Conservation (phyloP, 2,329 filamentous ascomycete genomes). For the Biscogniauxia mediterranea region DNA sequence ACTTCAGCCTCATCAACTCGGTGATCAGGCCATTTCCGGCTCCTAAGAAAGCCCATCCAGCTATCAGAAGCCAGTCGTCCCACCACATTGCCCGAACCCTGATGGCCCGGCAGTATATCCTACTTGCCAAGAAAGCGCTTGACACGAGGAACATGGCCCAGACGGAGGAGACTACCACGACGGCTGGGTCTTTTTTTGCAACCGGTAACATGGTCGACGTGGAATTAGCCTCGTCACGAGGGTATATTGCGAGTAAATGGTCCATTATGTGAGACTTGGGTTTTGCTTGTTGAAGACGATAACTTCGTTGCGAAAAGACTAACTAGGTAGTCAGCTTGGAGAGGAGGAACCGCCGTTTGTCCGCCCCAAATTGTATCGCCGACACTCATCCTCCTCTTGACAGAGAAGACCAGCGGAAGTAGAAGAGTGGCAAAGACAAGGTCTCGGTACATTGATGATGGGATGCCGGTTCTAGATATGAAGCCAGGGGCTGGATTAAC, state of each 20-base stretch:
- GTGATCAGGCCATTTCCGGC: conserved; percentile 7
- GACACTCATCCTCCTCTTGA: not conserved
- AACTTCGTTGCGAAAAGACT: too few species aligned
- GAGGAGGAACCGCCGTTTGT: not conserved
- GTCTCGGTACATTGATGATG: not conserved
- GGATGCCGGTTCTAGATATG: not conserved
- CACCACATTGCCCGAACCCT: conserved; percentile 20
- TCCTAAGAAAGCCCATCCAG: conserved; percentile 18
- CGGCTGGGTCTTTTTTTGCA: not conserved
- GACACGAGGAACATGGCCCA: conserved; percentile 15
- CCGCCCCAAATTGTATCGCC: not conserved
- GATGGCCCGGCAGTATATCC: conserved; percentile 14
- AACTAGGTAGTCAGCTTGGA: too few species aligned
- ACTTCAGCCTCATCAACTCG: conserved; percentile 12
- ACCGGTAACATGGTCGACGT: not conserved
- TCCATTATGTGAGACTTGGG: not conserved
- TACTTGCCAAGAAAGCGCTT: conserved; percentile 16
- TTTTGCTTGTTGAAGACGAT: not conserved
- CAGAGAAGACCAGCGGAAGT: not conserved
- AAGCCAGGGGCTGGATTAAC: not conserved
- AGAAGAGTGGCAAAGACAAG: not conserved
- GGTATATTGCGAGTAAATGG: not conserved
- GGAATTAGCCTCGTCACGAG: not conserved
- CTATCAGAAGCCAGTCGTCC: conserved; percentile 24
- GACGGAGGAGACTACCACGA: conserved; percentile 7